Base-by-base conservation (phyloP, 441 rosid species). In the Gossypium trilobum region DNA sequence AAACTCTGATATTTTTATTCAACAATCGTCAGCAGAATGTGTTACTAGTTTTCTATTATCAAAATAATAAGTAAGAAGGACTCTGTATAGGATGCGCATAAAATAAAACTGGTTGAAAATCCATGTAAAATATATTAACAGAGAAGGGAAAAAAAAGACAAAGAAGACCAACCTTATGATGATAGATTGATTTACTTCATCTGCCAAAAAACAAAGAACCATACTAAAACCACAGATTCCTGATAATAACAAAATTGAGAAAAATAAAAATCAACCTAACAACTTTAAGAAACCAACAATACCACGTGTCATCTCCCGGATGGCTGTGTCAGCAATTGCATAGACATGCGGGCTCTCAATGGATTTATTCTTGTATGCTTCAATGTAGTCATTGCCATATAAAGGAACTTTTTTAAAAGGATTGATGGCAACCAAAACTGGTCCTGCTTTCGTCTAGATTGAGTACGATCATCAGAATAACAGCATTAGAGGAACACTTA, bases 161-260 rank as follows among this genome's bases (percentile, higher is more conserved):
- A 25, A 48, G 33, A 48, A 46, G 14, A 81, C 96, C 80, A 77
- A 95, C 99, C 99, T 95, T 88, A 95, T 95, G 66, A 95, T 95
- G 83, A 95, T 91, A 55, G 99, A 92, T 87, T 92, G 98, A 81
- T 95, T 92, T 61, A 95, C 98, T 87, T 95, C 99, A 89, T 95
- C 99, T 92, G 97, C 52, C 76, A 73, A 77, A 80, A 74, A 77
- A 42, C 16, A 65, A 20, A 65, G 8, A 22, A 70, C 19, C 54
- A 67, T 60, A 70, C 72, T 73, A 76, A 83, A 80, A 60, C 71
- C 59, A 39, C 17, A 14, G 17, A 44, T 17, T 44, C 39, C 20
- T 57, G 44, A 71, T 20, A 6, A 5, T 31, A 50, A 67, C 19
- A 36, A 73, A 44, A 55, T 39, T 68, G 52, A 39, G 29, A 69